Percentiles rank a stretch among this genome's conserved stretches.
Conservation (phyloP, 139 green algal species). For the Tetratostichococcus sp. region DNA sequence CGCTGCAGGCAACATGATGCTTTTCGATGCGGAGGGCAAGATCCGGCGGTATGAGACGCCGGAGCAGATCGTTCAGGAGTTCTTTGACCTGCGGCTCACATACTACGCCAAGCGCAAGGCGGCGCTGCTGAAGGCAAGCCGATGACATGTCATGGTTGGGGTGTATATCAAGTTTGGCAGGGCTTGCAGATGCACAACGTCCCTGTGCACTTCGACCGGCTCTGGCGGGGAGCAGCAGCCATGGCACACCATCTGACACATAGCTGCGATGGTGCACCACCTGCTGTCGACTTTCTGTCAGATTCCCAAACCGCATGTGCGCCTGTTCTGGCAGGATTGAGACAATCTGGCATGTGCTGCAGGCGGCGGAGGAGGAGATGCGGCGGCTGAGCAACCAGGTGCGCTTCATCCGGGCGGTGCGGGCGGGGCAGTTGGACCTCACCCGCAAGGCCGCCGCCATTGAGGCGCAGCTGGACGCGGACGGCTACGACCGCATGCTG, state of each 20-base stretch:
- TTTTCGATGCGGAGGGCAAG: conserved; percentile 83
- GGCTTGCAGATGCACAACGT: neutral
- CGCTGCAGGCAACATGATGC: conserved; percentile 97
- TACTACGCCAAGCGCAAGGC: conserved; percentile 76
- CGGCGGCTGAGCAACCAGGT: conserved; percentile 78
- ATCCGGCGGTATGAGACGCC: conserved; percentile 90
- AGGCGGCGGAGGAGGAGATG: conserved; percentile 71
- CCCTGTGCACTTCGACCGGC: too few species aligned
- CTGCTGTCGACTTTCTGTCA: too few species aligned
- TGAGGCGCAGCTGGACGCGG: conserved; percentile 71
- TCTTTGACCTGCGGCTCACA: conserved; percentile 82
- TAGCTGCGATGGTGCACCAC: too few species aligned
- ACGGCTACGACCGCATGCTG: conserved; percentile 72
- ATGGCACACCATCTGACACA: too few species aligned
- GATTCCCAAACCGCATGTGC: too few species aligned
- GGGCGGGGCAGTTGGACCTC: conserved; percentile 76
- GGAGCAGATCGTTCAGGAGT: conserved; percentile 87
- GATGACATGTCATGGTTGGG: too few species aligned
- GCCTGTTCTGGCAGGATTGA: too few species aligned
- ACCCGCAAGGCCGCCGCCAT: conserved; percentile 78
- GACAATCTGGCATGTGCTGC: neutral
- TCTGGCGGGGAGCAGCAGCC: too few species aligned
- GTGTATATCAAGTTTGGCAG: too few species aligned
- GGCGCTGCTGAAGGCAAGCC: conserved; percentile 45
- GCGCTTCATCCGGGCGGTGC: conserved; percentile 93